Conservation (phyloP, 345 rosid species). For the Reutealis trisperma region DNA sequence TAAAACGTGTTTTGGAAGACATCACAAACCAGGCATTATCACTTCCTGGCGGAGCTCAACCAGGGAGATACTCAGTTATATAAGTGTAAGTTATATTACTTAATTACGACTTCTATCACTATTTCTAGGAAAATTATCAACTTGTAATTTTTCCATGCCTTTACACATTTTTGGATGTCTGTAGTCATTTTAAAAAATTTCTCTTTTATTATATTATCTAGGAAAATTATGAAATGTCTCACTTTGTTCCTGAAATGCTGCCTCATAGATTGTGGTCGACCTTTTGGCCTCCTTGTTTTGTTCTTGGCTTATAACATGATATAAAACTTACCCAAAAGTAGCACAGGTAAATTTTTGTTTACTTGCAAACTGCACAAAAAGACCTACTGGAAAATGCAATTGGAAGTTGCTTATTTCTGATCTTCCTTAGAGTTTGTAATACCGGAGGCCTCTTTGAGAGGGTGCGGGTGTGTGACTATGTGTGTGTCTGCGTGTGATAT, state of each 20-base stretch:
- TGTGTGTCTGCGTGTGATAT: neutral
- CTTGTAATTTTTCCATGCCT: neutral
- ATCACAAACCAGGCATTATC: slow-evolving; percentile 74
- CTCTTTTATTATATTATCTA: neutral
- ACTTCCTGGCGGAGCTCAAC: slow-evolving; percentile 90
- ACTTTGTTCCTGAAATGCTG: neutral
- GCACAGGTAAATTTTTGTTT: too few species aligned
- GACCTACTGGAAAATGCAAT: neutral
- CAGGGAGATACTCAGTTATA: slow-evolving; percentile 88
- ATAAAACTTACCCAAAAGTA: neutral
- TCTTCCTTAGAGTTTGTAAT: neutral
- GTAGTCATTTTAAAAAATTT: neutral
- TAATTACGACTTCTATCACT: neutral
- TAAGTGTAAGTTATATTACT: slow-evolving; percentile 37
- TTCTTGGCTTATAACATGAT: neutral
- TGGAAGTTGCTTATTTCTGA: neutral
- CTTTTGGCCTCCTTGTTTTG: too few species aligned
- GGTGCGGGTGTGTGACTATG: neutral
- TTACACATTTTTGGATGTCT: neutral
- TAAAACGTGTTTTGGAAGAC: slow-evolving; percentile 89
- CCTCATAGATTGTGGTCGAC: neutral
- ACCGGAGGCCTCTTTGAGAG: neutral
- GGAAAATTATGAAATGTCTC: neutral
- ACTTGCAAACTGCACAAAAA: too few species aligned
- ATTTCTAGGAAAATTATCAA: too few species aligned